These are phyloP conservation scores for Phyllosticta citriasiana DNA, from an alignment of 2,329 filamentous ascomycete genomes.

Conservation along the genomic window DNA sequence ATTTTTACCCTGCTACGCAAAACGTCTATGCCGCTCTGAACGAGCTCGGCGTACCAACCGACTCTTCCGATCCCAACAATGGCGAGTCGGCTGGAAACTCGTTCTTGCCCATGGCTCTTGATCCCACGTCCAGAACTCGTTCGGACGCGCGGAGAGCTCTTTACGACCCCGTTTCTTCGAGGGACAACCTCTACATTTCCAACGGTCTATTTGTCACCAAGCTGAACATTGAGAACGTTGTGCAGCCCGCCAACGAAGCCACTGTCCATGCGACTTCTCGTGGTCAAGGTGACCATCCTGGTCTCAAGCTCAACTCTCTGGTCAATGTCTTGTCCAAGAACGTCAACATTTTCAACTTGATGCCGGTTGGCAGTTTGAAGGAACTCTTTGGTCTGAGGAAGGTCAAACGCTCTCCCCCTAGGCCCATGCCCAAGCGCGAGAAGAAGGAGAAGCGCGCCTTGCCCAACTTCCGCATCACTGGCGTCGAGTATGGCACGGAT, in stretches of 20 bases:
- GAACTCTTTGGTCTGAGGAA: not conserved
- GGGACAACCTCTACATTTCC: slow-evolving; percentile 15
- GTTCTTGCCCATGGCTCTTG: slow-evolving; percentile 18
- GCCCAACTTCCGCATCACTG: not conserved
- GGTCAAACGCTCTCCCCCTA: not conserved
- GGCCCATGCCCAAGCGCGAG: not conserved
- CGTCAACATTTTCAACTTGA: slow-evolving; percentile 5
- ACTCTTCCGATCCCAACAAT: not conserved
- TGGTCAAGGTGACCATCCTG: not conserved
- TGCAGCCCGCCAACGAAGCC: not conserved
- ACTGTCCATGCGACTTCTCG: not conserved
- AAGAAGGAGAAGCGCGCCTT: slow-evolving; percentile 3
- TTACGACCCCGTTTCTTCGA: slow-evolving; percentile 19
- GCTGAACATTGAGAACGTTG: not conserved
- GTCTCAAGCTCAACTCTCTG: not conserved
- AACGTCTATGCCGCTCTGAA: slow-evolving; percentile 15
- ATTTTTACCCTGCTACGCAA: slow-evolving; percentile 14
- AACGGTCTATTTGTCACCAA: slow-evolving; percentile 1
- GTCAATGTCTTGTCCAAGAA: not conserved
- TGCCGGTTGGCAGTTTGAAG: not conserved
- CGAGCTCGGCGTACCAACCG: not conserved
- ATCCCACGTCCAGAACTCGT: slow-evolving; percentile 17
- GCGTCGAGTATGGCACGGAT: slow-evolving; percentile 3
- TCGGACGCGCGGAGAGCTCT: slow-evolving; percentile 21
- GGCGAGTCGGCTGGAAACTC: not conserved